Evolutionary conservation across 2,329 filamentous ascomycete species (phyloP), one percentile per base, ranked within the genome.

Genomic region (Phaeosphaeriaceae sp.): DNA sequence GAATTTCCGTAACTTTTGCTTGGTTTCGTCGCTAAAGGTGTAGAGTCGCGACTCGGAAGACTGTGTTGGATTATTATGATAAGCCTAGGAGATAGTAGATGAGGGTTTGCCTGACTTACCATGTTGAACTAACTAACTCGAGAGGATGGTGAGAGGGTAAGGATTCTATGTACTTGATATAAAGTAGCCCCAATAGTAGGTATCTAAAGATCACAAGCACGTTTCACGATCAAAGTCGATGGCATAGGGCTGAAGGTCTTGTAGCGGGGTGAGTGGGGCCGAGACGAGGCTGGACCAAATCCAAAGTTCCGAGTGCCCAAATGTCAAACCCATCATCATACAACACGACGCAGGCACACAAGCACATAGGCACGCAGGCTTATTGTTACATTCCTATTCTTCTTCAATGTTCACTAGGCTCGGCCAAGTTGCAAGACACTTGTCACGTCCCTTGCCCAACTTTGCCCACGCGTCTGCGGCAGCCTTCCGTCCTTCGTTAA

Each of bases 1-100:
- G 79, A 99, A 99, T 77, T 97, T 97, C 74, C 90, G 89, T 60
- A 99, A 84, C 69, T 92, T 87, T 60, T 92, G 87, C 76, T 88
- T 94, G 37, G 91, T 96, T 77, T 94, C 90, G 58, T 86, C 84
- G 26, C 92, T 95, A 83, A 97, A 96, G 51, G 89, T 90, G 79
- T 96, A 97, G 56, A 97, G 83, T 63, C 92, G 83, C 54, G 91
- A 87, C 80, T 97, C 92, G 70, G 92, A 95, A 66, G 86, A 73
- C 76, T 80, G 26, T 42, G 29, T n/a, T n/a, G n/a, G n/a, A n/a
- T n/a, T n/a, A n/a, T n/a, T 35, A 35, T 35, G 8, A 15, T 23
- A 26, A 29, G 36, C 34, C 42, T 29, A 29, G 28, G 35, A 29
- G 28, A 29, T 7, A 29, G 7, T 13, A 12, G 13, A 13, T 33